These are phyloP conservation scores for Hamamelis virginiana DNA, from an alignment of 164 flowering plant genomes.

Conservation along the genomic window DNA sequence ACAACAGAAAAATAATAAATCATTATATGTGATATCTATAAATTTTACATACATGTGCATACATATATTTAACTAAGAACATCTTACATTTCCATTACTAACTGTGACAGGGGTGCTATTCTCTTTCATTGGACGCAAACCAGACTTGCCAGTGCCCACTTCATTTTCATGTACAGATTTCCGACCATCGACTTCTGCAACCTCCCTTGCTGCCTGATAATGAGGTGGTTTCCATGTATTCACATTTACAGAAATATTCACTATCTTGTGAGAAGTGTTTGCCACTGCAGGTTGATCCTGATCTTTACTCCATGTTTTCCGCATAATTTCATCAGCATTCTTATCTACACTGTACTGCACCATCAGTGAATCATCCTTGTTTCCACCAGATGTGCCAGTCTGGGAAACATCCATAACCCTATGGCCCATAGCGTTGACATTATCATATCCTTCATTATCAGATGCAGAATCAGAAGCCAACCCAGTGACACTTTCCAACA, in stretches of 20 bases:
- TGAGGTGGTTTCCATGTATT: conserved; percentile 76
- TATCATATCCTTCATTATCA: conserved; percentile 63
- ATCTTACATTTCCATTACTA: conserved; percentile 66
- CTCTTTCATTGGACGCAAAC: conserved; percentile 32
- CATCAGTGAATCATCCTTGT: conserved; percentile 43
- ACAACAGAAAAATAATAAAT: background rate
- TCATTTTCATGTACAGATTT: conserved; percentile 34
- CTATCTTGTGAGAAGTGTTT: conserved; percentile 52
- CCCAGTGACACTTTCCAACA: conserved; percentile 36
- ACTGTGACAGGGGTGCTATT: conserved; percentile 24
- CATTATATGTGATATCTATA: background rate
- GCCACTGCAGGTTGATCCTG: conserved; percentile 38
- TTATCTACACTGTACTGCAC: conserved; percentile 48
- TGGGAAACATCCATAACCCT: conserved; percentile 35
- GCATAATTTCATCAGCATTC: conserved; percentile 28
- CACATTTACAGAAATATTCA: conserved; percentile 55
- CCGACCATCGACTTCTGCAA: conserved; percentile 26
- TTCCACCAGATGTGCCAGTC: conserved; percentile 37
- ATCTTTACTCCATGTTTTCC: conserved; percentile 34
- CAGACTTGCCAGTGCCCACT: conserved; percentile 26
- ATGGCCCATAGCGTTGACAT: conserved; percentile 23
- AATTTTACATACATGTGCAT: background rate
- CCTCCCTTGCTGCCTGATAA: conserved; percentile 41
- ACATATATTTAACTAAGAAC: background rate
- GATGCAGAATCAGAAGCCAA: conserved; percentile 48